Evolutionary conservation across 176 grass and related monocot species (phyloP).

Genomic region (Luzula sylvatica): DNA sequence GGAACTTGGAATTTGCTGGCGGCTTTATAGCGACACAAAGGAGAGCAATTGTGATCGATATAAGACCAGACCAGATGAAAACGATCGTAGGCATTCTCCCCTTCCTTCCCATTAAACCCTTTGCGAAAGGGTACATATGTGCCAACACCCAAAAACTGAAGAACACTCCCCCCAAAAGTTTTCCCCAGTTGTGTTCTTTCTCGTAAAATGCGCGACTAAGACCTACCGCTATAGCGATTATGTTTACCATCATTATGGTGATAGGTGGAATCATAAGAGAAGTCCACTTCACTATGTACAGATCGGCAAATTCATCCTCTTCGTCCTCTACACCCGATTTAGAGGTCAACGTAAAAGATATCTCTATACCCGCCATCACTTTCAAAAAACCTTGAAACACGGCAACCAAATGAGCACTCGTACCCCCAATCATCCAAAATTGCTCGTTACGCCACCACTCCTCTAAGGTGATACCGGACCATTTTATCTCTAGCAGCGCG

Average conservation of each 20-base stretch:
- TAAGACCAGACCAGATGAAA: constrained; percentile 21
- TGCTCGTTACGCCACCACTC: constrained; percentile 24
- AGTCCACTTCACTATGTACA: constrained; percentile 20
- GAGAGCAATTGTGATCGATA: constrained; percentile 13
- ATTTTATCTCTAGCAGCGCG: constrained; percentile 16
- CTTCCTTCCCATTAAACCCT: constrained; percentile 18
- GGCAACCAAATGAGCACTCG: constrained; percentile 8
- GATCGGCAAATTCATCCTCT: constrained; percentile 14
- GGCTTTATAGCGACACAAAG: constrained; percentile 13
- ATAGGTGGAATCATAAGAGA: constrained; percentile 19
- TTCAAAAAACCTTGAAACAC: constrained; percentile 22
- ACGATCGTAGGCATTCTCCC: constrained; percentile 14
- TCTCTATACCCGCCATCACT: constrained; percentile 21
- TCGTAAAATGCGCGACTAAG: background rate
- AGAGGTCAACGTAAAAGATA: constrained; percentile 19
- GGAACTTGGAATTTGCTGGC: background rate
- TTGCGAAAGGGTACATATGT: constrained; percentile 16
- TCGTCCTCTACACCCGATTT: constrained; percentile 5
- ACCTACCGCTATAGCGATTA: constrained; percentile 8
- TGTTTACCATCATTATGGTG: constrained; percentile 23
- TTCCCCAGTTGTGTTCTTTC: constrained; percentile 15
- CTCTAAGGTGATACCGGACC: constrained; percentile 18
- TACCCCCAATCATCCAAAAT: constrained; percentile 24
- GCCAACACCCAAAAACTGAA: constrained; percentile 22
- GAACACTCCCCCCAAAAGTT: constrained; percentile 11